Conservation (phyloP, 306 rosid genomes). For the Oxytropis ochrocephala region DNA sequence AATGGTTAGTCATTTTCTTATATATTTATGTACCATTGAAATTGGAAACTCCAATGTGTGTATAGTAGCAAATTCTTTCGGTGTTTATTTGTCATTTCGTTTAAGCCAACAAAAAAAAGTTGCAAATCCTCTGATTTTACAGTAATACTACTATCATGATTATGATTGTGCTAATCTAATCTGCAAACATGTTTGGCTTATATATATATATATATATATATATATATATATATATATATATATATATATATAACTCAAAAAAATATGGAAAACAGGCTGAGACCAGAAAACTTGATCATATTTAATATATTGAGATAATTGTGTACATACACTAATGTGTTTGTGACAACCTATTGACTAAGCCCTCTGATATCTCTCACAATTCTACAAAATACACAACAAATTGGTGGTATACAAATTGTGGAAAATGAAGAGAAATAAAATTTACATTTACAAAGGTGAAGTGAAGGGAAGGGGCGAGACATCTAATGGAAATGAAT, state of each 20-base stretch:
- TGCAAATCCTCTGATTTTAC: no score
- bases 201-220: background rate
- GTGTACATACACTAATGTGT: constrained; percentile 8
- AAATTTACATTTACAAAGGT: constrained; percentile 30
- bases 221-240: background rate
- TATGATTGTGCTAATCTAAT: no score
- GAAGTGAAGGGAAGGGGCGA: background rate
- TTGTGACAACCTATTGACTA: constrained; percentile 25
- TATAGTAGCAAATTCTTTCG: no score
- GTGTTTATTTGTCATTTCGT: no score
- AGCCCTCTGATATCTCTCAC: constrained; percentile 21
- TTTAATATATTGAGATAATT: background rate
- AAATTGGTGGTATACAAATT: background rate
- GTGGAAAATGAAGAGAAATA: background rate
- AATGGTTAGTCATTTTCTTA: no score
- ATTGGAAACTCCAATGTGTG: no score
- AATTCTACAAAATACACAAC: constrained; percentile 25
- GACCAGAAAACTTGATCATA: background rate
- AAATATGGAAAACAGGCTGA: background rate
- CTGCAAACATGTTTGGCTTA: no score
- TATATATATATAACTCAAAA: background rate
- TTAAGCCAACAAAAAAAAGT: no score
- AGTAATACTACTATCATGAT: no score
- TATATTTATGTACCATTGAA: no score
- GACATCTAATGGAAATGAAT: constrained; percentile 7